Evolutionary conservation across 1,139 yeast species (phyloP).

Genomic region (Geotrichum reessii): DNA sequence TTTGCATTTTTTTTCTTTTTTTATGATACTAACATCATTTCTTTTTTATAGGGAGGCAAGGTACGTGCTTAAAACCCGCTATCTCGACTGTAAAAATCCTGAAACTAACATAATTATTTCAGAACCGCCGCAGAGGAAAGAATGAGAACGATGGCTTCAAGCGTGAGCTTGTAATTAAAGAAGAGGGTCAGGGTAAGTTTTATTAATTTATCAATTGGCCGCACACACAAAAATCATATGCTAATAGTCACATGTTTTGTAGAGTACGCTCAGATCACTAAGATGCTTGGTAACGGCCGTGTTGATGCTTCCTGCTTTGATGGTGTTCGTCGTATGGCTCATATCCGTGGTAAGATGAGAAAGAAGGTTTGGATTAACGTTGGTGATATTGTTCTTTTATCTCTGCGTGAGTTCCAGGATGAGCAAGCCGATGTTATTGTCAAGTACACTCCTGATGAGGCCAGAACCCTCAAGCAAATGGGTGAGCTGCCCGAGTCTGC

Average conservation of each 20-base stretch:
- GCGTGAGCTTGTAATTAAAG: conserved; percentile 87
- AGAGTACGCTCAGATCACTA: conserved; percentile 96
- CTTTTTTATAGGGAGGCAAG: conserved; percentile 16
- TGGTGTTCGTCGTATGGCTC: conserved; percentile 89
- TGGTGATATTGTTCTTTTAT: conserved; percentile 93
- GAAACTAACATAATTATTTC: conserved; percentile 25
- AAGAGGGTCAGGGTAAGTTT: conserved; percentile 65
- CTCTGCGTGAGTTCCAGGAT: conserved; percentile 97
- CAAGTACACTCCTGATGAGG: conserved; percentile 95
- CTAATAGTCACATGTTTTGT: background rate
- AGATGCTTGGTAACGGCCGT: conserved; percentile 98
- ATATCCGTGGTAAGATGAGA: conserved; percentile 97
- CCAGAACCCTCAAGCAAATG: conserved; percentile 88
- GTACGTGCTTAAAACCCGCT: conserved; percentile 5
- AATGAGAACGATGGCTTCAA: conserved; percentile 85
- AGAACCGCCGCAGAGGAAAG: conserved; percentile 99
- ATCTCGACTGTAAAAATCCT: background rate
- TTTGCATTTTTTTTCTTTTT: background rate
- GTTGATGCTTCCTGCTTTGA: conserved; percentile 94
- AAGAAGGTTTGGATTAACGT: conserved; percentile 99
- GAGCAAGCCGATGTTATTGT: conserved; percentile 97
- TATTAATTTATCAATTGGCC: background rate
- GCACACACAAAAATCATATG: background rate
- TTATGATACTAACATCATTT: conserved; percentile 1
- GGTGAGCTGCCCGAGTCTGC: conserved; percentile 96